These are phyloP conservation scores for Coniochaeta ligniaria DNA, from an alignment of 2,329 filamentous ascomycete genomes.

Conservation along the genomic window DNA sequence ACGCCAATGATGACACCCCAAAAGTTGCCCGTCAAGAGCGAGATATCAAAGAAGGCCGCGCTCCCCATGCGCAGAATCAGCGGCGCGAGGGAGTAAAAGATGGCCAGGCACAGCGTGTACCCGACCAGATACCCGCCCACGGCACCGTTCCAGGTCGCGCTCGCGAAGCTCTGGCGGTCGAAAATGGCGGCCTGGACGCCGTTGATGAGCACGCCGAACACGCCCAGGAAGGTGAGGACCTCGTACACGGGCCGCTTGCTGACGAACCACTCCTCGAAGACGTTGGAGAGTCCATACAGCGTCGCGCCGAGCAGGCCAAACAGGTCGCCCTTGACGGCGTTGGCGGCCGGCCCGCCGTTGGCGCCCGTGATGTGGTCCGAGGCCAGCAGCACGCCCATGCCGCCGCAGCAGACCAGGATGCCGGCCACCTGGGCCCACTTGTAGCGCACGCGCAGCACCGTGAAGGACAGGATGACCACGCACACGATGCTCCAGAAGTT, in stretches of 20 bases:
- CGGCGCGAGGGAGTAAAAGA: conserved; percentile 86
- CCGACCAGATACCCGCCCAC: conserved; percentile 81
- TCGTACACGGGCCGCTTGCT: conserved; percentile 83
- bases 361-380: conserved; percentile 77
- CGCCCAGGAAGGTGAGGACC: conserved; percentile 82
- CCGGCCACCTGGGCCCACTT: conserved; percentile 77
- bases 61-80: conserved; percentile 82
- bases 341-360: conserved; percentile 59
- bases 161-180: conserved; percentile 65
- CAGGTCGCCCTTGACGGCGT: conserved; percentile 83
- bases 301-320: conserved; percentile 86
- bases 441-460: conserved; percentile 82
- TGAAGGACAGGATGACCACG: conserved; percentile 78
- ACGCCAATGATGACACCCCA: conserved; percentile 94
- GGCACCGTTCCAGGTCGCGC: conserved; percentile 56
- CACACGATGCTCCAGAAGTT: conserved; percentile 98
- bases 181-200: conserved; percentile 88
- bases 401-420: conserved; percentile 85
- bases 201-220: conserved; percentile 87
- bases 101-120: conserved; percentile 72
- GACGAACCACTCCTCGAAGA: conserved; percentile 91
- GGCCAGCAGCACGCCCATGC: conserved; percentile 78
- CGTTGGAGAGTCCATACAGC: conserved; percentile 85
- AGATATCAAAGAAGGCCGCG: conserved; percentile 96
- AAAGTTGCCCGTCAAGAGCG: conserved; percentile 87